Percentiles rank a stretch among this genome's conserved stretches.
phyloP scores from a whole-genome alignment of 2,329 filamentous ascomycete species.

The Macrophomina phaseolina region DNA sequence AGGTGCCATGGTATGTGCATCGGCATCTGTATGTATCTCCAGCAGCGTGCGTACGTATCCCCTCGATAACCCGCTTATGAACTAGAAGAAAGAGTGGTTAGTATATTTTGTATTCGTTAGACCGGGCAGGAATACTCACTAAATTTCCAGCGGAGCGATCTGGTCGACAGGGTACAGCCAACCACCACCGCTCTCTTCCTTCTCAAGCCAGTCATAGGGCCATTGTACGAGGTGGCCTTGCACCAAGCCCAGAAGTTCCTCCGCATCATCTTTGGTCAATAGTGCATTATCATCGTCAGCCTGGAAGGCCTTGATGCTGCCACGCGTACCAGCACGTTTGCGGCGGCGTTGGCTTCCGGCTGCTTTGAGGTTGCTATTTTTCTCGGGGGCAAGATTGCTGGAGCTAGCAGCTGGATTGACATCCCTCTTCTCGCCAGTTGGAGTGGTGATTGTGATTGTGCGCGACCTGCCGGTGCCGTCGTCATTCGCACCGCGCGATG shows the following conservation, averaged over 20 bases:
- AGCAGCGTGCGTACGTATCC: background rate
- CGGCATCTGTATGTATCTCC: background rate
- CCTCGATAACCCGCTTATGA: background rate
- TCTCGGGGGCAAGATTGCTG: background rate
- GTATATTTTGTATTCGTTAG: background rate
- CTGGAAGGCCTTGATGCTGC: conserved; percentile 67
- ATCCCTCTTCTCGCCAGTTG: conserved; percentile 21
- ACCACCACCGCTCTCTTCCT: conserved; percentile 89
- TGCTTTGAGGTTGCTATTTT: conserved; percentile 26
- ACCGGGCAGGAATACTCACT: conserved; percentile 63
- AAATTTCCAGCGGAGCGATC: conserved; percentile 95
- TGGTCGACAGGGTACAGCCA: conserved; percentile 98
- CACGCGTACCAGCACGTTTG: conserved; percentile 72
- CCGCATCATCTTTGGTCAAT: conserved; percentile 75
- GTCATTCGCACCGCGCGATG: conserved; percentile 2
- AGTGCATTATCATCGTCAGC: conserved; percentile 70
- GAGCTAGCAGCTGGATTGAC: conserved; percentile 12
- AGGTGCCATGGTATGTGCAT: conserved; percentile 7
- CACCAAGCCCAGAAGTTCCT: conserved; percentile 78
- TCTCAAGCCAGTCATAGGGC: conserved; percentile 87
- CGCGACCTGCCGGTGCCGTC: conserved; percentile 35
- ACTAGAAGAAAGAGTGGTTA: background rate
- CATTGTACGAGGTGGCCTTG: conserved; percentile 91
- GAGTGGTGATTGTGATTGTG: conserved; percentile 45
- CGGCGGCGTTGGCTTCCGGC: conserved; percentile 63